Evolutionary conservation across 208 protist species (phyloP).

Genomic region (Balamuthia mandrillaris): DNA sequence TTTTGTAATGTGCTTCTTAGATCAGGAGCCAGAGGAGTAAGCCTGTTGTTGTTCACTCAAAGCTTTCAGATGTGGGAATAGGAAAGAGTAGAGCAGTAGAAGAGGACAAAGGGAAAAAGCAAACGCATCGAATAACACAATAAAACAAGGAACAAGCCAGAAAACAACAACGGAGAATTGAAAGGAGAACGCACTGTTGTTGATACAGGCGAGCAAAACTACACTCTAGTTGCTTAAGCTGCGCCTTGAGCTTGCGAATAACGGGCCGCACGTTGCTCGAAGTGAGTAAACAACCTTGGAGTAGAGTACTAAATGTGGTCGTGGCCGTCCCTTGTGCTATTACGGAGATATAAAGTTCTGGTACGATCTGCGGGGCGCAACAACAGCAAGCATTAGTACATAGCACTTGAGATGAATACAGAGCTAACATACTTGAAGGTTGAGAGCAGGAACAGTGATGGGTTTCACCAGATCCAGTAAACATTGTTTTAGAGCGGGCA

Average conservation of each 20-base stretch:
- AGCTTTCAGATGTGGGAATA: neutral
- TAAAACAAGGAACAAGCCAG: too few species aligned
- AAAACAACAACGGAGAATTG: too few species aligned
- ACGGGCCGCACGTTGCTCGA: neutral
- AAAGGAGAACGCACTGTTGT: neutral
- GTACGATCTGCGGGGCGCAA: neutral
- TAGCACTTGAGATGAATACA: too few species aligned
- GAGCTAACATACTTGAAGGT: neutral
- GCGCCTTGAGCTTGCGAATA: neutral
- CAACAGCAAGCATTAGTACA: neutral
- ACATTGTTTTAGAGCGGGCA: neutral
- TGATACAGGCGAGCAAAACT: slow-evolving; percentile 5
- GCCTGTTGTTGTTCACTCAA: neutral
- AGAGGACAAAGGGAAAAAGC: neutral
- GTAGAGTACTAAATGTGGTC: neutral
- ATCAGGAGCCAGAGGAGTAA: neutral
- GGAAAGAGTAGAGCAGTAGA: neutral
- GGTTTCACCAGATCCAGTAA: slow-evolving; percentile 29
- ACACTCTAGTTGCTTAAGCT: slow-evolving; percentile 14
- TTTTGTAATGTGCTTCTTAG: slow-evolving; percentile 28
- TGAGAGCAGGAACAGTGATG: neutral
- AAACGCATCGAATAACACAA: neutral
- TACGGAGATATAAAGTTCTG: slow-evolving; percentile 11
- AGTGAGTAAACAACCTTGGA: slow-evolving; percentile 2
- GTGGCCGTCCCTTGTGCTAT: neutral